Evolutionary conservation across 2,329 filamentous ascomycete genomes (phyloP), one percentile per base, ranked within the genome.

Genomic region (Diaporthe ilicicola): DNA sequence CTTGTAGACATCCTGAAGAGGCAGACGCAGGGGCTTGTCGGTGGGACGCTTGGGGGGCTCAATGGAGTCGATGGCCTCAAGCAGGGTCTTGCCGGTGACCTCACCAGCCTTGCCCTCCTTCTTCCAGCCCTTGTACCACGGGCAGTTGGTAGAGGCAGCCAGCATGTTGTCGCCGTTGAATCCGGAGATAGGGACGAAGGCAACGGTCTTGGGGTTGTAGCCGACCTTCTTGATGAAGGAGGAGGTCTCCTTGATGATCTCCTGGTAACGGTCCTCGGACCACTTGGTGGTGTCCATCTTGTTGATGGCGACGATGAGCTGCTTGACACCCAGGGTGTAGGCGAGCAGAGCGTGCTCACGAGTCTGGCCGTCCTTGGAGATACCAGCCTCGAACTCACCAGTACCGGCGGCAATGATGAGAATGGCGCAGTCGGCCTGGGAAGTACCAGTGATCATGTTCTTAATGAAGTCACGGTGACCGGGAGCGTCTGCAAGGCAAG

Each of bases 401-500:
- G 94, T 97, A 91, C 96, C 96, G 83, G 96, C 94, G 82, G 95
- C 96, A 88, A 99, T 99, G 89, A 99, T 98, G 90, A 99, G 95
- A 86, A 99, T 94, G 83, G 96, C 96, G 89, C 96, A 98, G 85
- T 99, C 96, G 81, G 96, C 96, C 93, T 98, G 96, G 87, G 96
- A 99, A 84, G 96, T 98, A 95, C 96, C 96, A 93, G 96, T 98
- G 87, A 99, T 99, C 96, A 99, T 99, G 95, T 98, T 99, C 95
- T 99, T 99, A 94, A 99, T 98, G 92, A 98, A 99, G 85, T 99
- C 96, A 96, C 96, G 95, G 89, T 99, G 96, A 88, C 96, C 96
- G 83, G 96, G 96, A 86, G 96, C 96, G 84, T 99, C 94, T 93
- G 78, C 12, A 19, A 32, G 50, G 3, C 50, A 42, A 5, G 61